A percentile compares a stretch with the other conserved stretches of the same genome.
Evolutionary conservation across 1,284 basidiomycete species (phyloP).

Genomic region (Ganoderma boninense): DNA sequence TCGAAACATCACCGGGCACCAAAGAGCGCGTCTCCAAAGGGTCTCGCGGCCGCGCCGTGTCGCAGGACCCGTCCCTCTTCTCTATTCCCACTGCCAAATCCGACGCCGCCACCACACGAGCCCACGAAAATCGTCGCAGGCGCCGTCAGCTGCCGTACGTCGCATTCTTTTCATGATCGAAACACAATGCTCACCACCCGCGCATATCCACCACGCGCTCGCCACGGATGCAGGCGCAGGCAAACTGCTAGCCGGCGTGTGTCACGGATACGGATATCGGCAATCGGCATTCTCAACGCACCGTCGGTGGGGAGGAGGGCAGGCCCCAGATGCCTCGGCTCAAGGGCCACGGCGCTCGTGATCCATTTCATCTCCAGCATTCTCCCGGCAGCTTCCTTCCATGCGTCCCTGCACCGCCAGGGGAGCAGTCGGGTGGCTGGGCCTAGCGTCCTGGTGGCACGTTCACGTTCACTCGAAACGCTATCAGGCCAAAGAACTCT

Average conservation of each 20-base stretch:
- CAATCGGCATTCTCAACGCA: not conserved
- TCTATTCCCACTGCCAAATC: not conserved
- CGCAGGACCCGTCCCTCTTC: not conserved
- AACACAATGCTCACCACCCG: not conserved
- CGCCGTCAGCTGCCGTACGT: not conserved
- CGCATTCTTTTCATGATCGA: not conserved
- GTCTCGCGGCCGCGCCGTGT: conserved; percentile 2
- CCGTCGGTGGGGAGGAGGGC: not conserved
- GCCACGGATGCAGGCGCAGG: not conserved
- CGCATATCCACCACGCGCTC: not conserved
- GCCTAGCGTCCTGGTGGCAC: not conserved
- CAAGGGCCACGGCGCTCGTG: not conserved
- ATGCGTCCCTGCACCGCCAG: conserved; percentile 4
- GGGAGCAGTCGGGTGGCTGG: conserved; percentile 3
- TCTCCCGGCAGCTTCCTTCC: conserved; percentile 6
- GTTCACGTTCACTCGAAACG: not conserved
- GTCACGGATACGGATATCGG: not conserved
- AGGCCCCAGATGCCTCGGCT: not conserved
- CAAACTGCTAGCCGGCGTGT: not conserved
- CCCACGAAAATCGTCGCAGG: not conserved
- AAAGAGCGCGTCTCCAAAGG: not conserved
- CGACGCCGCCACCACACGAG: not conserved
- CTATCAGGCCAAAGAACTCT: not conserved
- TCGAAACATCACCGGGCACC: conserved; percentile 3
- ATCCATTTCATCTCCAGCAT: not conserved